Evolutionary conservation across 768 basidiomycete genomes (phyloP), one percentile per base, ranked within the genome.

Genomic region (Crucibulum laeve): DNA sequence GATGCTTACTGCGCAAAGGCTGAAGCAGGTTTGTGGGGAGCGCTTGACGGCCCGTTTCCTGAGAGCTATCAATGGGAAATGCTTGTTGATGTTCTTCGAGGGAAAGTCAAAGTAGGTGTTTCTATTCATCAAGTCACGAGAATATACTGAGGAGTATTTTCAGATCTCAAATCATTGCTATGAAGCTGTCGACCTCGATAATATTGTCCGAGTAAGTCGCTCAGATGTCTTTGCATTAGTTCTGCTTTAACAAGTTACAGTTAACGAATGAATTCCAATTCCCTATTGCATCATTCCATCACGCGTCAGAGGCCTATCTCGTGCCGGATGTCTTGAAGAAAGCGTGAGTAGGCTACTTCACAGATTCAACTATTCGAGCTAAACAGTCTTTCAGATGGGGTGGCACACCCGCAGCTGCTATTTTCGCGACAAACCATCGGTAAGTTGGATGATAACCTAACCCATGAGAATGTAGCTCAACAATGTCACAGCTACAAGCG

Each of bases 231-330:
- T 38, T 36, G n/a, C 8, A 15, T 5, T 5, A 7, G 32, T 34
- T 19, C 14, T 37, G 8, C 15, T 28, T 14, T 23, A 11, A 30
- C 24, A 45, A 13, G n/a, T 42, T 33, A 11, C 43, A 92, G 80
- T 72, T 96, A 39, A 82, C 89, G 25, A 89, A 95, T 57, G 93
- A 96, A 62, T 97, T 94, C 70, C 67, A 90, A 53, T 92, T 91
- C 56, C 75, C 80, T 1, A 71, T 93, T 22, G 79, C 86, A 4
- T 84, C 88, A 4, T 82, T 93, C 56, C 90, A 93, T 54, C 86
- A 90, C 56, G 93, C 91, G 5, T 83, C 90, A 43, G 91, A 95
- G 59, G 80, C 91, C 1, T 96, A 90, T 64, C 74, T 96, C n/a
- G 85, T 93, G 18, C 89, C 92, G 1, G 79, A 80, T 18, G 64